Percentiles rank a stretch among this genome's conserved stretches.
phyloP scores from a whole-genome alignment of 305 asterid genomes.

The Fraxinus xanthoxyloides region DNA sequence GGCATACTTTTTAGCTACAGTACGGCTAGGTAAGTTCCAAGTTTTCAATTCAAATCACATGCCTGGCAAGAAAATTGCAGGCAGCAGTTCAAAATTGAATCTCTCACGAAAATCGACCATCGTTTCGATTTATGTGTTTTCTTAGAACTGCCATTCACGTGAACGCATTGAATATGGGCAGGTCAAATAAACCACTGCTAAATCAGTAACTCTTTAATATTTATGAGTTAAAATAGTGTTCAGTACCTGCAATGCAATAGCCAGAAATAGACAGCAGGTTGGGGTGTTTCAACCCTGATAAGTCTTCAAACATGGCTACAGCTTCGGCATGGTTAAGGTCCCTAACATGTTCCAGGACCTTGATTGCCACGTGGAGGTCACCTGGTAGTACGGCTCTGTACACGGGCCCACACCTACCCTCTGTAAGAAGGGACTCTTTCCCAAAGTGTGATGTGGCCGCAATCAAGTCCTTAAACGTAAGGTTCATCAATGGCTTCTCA shows the following conservation, averaged over 20 bases:
- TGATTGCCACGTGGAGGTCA: slow-evolving; percentile 89
- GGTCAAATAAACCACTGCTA: not conserved
- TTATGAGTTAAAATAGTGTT: no score
- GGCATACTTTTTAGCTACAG: no score
- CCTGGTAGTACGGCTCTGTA: slow-evolving; percentile 91
- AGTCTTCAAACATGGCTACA: slow-evolving; percentile 61
- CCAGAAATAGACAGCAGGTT: slow-evolving; percentile 77
- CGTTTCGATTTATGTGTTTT: no score
- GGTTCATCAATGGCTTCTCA: slow-evolving; percentile 90
- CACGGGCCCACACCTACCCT: slow-evolving; percentile 81
- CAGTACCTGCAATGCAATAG: slow-evolving; percentile 82
- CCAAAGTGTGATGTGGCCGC: slow-evolving; percentile 91
- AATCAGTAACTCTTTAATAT: not conserved
- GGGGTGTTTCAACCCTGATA: slow-evolving; percentile 69
- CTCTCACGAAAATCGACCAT: slow-evolving; percentile 40
- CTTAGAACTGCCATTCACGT: slow-evolving; percentile 38
- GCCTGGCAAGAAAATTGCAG: not conserved
- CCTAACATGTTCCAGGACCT: slow-evolving; percentile 69
- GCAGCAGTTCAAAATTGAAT: slow-evolving; percentile 43
- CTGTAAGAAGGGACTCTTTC: slow-evolving; percentile 80
- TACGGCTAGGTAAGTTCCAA: no score
- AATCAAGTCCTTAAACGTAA: slow-evolving; percentile 88
- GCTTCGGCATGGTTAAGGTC: slow-evolving; percentile 56
- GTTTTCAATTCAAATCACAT: no score
- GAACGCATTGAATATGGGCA: slow-evolving; percentile 47